Base-by-base conservation (phyloP, 768 basidiomycete species). In the Tephrocybe sp. region DNA sequence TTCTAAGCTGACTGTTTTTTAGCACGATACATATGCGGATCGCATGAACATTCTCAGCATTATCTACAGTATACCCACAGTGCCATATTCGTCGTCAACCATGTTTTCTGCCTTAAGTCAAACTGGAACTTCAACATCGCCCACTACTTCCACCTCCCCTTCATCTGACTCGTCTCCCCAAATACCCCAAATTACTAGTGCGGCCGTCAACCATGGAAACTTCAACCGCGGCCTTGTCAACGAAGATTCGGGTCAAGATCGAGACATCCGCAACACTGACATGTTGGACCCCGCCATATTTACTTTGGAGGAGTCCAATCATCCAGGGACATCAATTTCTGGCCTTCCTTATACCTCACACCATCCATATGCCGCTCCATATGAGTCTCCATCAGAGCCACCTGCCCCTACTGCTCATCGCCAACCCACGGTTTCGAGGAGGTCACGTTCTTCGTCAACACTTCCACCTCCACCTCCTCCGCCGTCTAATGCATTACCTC, bases 1-100 rank as follows among this genome's bases (percentile, higher is more conserved):
- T 22, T 24, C 55, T 15, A 21, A 45, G 52, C 54, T 47, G 34
- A 42, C 31, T 4, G 52, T 50, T 18, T 38, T 37, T 33, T 44
- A 94, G 92, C 93, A 94, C 63, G 93, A 95, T 67, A 94, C 93
- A 8, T 95, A 95, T 66, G 91, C 89, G 50, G 91, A 95, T 67
- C 82, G 93, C 44, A 92, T 95, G 87, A 88, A 89, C 61, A 93
- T 94, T 61, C 78, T 95, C 47, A 89, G 88, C 59, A 77, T 90
- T 56, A 91, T 92, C 54, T 93, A 93, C 72, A 86, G 83, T 65
- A 91, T 93, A 65, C 88, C 88, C 21, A 78, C 86, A 37, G 78
- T 82, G 37, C 85, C 86, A 18, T 81, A 87, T 61, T 76, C 86
- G 10, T 77, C 81, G 22, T 65, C 80, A 13, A 75, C 79, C 6